phyloP scores from a whole-genome alignment of 2,329 filamentous ascomycete genomes.

The Pestalotiopsis sp. region DNA sequence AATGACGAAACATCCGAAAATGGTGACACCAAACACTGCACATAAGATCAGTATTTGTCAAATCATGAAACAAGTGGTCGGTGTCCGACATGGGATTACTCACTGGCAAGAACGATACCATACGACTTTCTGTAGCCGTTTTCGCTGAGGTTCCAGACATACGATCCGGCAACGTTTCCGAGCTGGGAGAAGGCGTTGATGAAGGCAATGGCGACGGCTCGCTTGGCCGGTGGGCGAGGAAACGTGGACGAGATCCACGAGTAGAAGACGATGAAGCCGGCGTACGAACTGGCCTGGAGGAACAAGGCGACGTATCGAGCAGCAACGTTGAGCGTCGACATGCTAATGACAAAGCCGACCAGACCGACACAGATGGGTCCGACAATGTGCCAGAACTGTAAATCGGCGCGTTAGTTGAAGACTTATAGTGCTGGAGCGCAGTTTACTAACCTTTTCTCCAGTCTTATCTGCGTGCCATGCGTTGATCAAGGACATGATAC shows the following conservation, averaged over 20 bases:
- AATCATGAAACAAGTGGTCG: not conserved
- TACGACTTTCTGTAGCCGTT: constrained; percentile 67
- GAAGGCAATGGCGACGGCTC: constrained; percentile 62
- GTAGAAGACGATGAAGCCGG: constrained; percentile 61
- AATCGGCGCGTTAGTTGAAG: not conserved
- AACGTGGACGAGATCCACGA: constrained; percentile 61
- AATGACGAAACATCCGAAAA: constrained; percentile 54
- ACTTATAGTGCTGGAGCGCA: not conserved
- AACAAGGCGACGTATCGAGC: constrained; percentile 64
- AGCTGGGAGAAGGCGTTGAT: constrained; percentile 63
- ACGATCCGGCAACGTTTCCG: constrained; percentile 63
- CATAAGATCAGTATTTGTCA: not conserved
- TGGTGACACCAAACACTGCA: constrained; percentile 59
- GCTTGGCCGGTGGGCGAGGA: constrained; percentile 62
- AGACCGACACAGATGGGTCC: constrained; percentile 56
- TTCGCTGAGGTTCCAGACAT: constrained; percentile 62
- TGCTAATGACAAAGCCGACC: constrained; percentile 61
- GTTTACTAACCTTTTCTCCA: constrained; percentile 50
- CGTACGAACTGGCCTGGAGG: constrained; percentile 60
- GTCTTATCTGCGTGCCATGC: constrained; percentile 59
- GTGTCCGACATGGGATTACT: not conserved
- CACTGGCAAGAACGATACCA: constrained; percentile 61
- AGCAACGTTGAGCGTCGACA: constrained; percentile 57
- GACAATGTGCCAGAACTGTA: constrained; percentile 60
- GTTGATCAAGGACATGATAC: constrained; percentile 56